phyloP scores from a whole-genome alignment of 2,329 filamentous ascomycete genomes.

The Stachybotrys chartarum region DNA sequence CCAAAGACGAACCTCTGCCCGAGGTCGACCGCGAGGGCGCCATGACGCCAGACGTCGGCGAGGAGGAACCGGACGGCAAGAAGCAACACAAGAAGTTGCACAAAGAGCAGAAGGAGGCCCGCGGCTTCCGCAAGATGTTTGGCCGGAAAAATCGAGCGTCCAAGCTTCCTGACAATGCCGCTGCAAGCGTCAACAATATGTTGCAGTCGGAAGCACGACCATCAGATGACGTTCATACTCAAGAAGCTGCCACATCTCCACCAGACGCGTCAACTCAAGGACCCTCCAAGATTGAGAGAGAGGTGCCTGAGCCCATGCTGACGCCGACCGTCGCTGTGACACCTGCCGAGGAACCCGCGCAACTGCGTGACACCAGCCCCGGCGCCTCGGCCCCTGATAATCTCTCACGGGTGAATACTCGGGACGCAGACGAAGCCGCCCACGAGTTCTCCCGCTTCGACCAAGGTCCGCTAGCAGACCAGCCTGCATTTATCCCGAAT shows the following conservation, averaged over 20 bases:
- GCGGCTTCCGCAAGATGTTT: constrained; percentile 59
- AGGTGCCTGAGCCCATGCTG: constrained; percentile 11
- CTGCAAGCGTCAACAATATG: constrained; percentile 43
- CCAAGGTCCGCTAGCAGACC: constrained; percentile 80
- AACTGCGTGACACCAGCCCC: constrained; percentile 10
- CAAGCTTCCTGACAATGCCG: constrained; percentile 48
- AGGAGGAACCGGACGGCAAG: constrained; percentile 33
- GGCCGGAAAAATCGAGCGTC: constrained; percentile 54
- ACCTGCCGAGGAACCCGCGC: neutral
- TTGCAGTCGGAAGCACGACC: constrained; percentile 28
- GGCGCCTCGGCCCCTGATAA: constrained; percentile 22
- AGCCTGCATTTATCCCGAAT: constrained; percentile 74
- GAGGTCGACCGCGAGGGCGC: constrained; percentile 12
- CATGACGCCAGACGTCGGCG: constrained; percentile 14
- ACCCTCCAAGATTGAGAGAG: constrained; percentile 10
- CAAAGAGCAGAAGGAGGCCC: constrained; percentile 40
- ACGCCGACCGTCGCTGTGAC: neutral
- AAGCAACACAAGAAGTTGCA: constrained; percentile 44
- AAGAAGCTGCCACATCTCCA: constrained; percentile 17
- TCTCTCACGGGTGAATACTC: constrained; percentile 52
- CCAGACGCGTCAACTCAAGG: constrained; percentile 4
- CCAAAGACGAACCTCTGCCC: constrained; percentile 15
- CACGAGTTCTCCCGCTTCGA: constrained; percentile 65
- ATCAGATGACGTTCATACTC: constrained; percentile 11
- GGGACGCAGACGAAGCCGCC: constrained; percentile 51